Base-by-base conservation (phyloP, 2,329 filamentous ascomycete species). In the Chaetomiaceae sp. region DNA sequence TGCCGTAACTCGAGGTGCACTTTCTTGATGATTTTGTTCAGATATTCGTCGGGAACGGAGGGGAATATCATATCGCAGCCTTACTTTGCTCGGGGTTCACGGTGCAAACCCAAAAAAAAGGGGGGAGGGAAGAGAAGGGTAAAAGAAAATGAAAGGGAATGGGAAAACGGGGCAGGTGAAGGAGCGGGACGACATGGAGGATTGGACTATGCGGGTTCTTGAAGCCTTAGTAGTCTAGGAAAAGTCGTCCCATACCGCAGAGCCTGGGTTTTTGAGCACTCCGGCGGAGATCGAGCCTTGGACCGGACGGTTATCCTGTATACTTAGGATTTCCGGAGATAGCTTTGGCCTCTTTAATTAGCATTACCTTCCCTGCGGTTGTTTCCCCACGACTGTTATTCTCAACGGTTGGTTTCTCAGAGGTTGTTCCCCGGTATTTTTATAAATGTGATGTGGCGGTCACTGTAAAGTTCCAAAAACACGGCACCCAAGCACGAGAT, bases 181-280 rank as follows among this genome's bases (percentile, higher is more conserved):
- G 51, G 33, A 41, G 32, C 38, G 40, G 45, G 45, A 48, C 47
- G 51, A 48, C 50, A 44, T 40, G 38, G 48, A 54, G 50, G 58
- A 54, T 60, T 64, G 59, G 62, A 57, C 61, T 63, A 60, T 57
- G 59, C 56, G 51, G 52, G 57, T 56, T 54, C 54, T 57, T 58
- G 50, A 58, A 56, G 48, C 55, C 58, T 57, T 58, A 58, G 58
- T 53, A 58, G 58, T 61, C 57, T 61, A 62, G 62, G 62, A 64
- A 64, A 62, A 54, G 51, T 59, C 54, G 38, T 46, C 45, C 53
- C 54, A 57, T 54, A 54, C 53, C 47, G 44, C 53, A 56, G 42
- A 41, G 45, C 51, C 52, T 61, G 38, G 49, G 58, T 54, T 54
- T 43, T 48, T 55, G 51, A 58, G 55, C 46, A 54, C 27, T 40